Base-by-base conservation (phyloP, 148 eudicot species). In the Spergularia bocconei region DNA sequence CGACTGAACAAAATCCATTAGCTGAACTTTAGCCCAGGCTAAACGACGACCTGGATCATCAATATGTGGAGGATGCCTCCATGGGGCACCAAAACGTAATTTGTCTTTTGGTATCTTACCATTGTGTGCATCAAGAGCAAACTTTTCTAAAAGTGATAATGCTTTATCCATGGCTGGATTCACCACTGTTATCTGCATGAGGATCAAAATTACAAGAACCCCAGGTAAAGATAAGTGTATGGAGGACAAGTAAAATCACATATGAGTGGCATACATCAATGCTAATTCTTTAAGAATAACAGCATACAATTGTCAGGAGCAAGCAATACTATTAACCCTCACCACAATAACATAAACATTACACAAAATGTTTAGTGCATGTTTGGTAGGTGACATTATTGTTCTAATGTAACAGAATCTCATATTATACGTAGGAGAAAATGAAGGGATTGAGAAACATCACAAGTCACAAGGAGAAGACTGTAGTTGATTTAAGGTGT, bases 131-230 rank as follows among this genome's bases (percentile, higher is more conserved):
- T 92, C 98, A 75, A 63, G 57, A 62, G 93, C 93, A 79, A 94
- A 94, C 81, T 88, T 84, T 80, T 89, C 88, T 79, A 94, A 63
- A 74, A 90, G 82, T 74, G 84, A 86, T 75, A 94, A 77, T 62
- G 96, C 98, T 86, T 82, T 92, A 61, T 88, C 93, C 97, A 94
- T 86, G 74, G 98, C 97, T 75, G 98, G 98, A 82, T 92, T 88
- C 63, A 94, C 97, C 79, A 89, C 96, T 78, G 88, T 89, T 61
- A 94, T 93, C 98, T 94, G 71, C 79, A 82, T 33, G 76, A 72
- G 60, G 56, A 70, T 60, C 39, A 73, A 36, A 13, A 50, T 55
- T 15, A 19, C 63, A 80, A 48, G 56, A 71, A n/a, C 6, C 50
- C 50, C 21, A 41, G 10, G 23, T 69, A 61, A 74, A 63, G 57